Evolutionary conservation across 2,329 filamentous ascomycete genomes (phyloP).

Genomic region (Bipolaris zeicola): DNA sequence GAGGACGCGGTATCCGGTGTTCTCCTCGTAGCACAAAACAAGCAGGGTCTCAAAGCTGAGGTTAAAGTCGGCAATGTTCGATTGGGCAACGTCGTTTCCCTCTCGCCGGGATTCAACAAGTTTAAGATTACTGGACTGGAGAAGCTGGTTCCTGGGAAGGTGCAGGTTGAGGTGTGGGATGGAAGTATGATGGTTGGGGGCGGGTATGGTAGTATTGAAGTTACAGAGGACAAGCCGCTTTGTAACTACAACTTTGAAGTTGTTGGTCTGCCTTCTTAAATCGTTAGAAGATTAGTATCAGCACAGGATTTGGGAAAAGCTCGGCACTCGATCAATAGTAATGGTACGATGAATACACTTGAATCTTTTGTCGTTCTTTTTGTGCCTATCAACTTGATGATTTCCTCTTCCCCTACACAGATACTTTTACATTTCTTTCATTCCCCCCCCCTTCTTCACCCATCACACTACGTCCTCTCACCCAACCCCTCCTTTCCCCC

Average conservation of each 20-base stretch:
- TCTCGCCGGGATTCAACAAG: conserved; percentile 27
- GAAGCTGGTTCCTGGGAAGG: conserved; percentile 24
- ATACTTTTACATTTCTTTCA: too few relatives aligned
- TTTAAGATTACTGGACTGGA: conserved; percentile 26
- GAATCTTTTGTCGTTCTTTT: background rate
- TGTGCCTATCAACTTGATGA: background rate
- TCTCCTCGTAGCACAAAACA: conserved; percentile 21
- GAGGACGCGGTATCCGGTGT: conserved; percentile 21
- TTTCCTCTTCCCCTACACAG: background rate
- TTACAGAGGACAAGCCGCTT: conserved; percentile 6
- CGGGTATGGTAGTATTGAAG: conserved; percentile 20
- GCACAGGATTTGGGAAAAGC: background rate
- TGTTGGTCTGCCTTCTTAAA: background rate
- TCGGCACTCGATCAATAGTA: too few relatives aligned
- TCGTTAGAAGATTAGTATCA: too few relatives aligned
- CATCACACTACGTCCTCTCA: conserved; percentile 17
- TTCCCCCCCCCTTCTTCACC: background rate
- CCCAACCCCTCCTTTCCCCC: conserved; percentile 43
- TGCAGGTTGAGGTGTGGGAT: conserved; percentile 34
- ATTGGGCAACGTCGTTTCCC: conserved; percentile 14
- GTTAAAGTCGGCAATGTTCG: conserved; percentile 29
- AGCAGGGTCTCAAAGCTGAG: conserved; percentile 25
- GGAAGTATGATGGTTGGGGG: conserved; percentile 28
- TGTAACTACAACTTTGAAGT: conserved; percentile 27
- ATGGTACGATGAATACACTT: too few relatives aligned